Conservation (phyloP, 495 filamentous ascomycete genomes). For the Aspergillus coremiiformis region DNA sequence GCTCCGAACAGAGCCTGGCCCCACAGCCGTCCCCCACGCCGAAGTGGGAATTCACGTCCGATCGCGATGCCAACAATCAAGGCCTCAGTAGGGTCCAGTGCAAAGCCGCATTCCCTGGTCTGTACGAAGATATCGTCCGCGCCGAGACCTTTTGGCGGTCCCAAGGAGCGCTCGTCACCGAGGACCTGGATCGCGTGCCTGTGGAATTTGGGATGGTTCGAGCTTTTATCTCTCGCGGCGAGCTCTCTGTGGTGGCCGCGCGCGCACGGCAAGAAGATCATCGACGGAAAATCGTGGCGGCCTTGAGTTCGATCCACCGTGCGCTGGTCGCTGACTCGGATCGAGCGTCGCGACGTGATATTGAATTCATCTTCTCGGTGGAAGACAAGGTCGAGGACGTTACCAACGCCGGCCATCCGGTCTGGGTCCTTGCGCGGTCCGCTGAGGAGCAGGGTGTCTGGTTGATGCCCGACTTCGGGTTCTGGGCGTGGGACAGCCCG, state of each 20-base stretch:
- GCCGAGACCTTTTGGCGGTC: conserved; percentile 26
- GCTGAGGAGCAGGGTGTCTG: conserved; percentile 43
- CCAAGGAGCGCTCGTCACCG: conserved; percentile 22
- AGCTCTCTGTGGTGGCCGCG: conserved; percentile 33
- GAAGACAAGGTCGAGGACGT: conserved; percentile 45
- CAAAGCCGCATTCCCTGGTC: conserved; percentile 36
- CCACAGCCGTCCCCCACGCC: conserved; percentile 9
- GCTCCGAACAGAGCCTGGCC: conserved; percentile 15
- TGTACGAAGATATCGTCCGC: conserved; percentile 40
- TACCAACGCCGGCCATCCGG: conserved; percentile 36
- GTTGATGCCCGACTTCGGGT: conserved; percentile 74
- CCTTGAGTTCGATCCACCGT: conserved; percentile 40
- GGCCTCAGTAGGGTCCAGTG: conserved; percentile 33
- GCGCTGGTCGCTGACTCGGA: conserved; percentile 37
- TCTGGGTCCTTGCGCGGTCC: conserved; percentile 46
- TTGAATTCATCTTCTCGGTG: conserved; percentile 52
- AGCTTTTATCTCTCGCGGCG: conserved; percentile 25
- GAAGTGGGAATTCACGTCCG: conserved; percentile 29
- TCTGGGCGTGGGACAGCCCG: conserved; percentile 63
- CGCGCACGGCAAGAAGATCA: conserved; percentile 34
- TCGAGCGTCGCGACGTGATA: conserved; percentile 46
- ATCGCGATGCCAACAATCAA: conserved; percentile 32
- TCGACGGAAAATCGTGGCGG: conserved; percentile 38
- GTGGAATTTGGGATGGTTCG: conserved; percentile 31
- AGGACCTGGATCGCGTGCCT: conserved; percentile 25